Evolutionary conservation across 768 basidiomycete genomes (phyloP), one percentile per base, ranked within the genome.

Genomic region (Trametes cingulata): DNA sequence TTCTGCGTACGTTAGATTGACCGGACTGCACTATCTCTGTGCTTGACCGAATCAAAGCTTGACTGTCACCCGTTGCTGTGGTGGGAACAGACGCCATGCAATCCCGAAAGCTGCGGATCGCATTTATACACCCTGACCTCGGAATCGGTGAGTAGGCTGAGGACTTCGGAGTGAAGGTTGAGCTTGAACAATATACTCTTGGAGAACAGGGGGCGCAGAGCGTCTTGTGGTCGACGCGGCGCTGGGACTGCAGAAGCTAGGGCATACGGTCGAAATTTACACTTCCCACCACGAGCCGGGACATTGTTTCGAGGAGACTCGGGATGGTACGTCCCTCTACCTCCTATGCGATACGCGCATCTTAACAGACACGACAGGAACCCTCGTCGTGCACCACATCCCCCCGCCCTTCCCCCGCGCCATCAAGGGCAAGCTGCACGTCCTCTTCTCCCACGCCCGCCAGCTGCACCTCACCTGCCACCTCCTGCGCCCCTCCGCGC

Each of bases 211-310:
- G 65, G 96, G 96, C 19, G 96, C 96, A 2, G 96, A 99, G 74
- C 82, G 96, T 24, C 82, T 98, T 6, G 88, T 98, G 6, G 95
- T 98, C 20, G 96, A 99, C 72, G 93, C 95, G 24, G 95, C 96
- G 2, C 80, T 96, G 0, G 91, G 94, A 8, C 76, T 99, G 13
- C 91, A 98, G 72, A 76, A 81, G 9, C 79, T 87, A 6, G 96
- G 95, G 0, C 95, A 98, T 69, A 75, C 80, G 0, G 90, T 99
- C 17, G 85, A 90, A 66, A 84, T 98, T 22, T 97, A 94, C 74
- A 98, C 97, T 0, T 96, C 93, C 0, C 85, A 97, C 68, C 95
- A 97, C 72, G 89, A 99, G 68, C 82, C 86, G 0, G 76, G 79
- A 14, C 88, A 93, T 63, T 96, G 92, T 69, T 99, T 99, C 66